Percentiles rank a stretch among this genome's conserved stretches.
Evolutionary conservation across 2,329 filamentous ascomycete genomes (phyloP).

Genomic region (Ophiostoma triangulosporum): DNA sequence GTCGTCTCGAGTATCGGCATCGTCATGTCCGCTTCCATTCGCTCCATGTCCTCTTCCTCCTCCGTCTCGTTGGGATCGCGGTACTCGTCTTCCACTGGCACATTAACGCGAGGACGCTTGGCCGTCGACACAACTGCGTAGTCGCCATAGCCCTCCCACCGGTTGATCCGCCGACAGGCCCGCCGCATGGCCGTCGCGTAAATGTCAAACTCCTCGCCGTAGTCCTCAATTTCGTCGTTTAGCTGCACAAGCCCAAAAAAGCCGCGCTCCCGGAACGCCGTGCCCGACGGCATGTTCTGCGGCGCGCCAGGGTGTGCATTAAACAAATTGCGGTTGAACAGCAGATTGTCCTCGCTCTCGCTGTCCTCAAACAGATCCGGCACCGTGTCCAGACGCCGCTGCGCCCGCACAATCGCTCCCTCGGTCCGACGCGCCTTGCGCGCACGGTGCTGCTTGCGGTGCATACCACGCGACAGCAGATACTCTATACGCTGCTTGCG

Average conservation of each 20-base stretch:
- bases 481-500: slow-evolving; percentile 69
- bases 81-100: slow-evolving; percentile 17
- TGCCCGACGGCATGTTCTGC: slow-evolving; percentile 14
- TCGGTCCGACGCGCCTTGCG: slow-evolving; percentile 49
- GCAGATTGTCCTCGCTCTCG: slow-evolving; percentile 39
- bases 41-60: slow-evolving; percentile 16
- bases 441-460: slow-evolving; percentile 49
- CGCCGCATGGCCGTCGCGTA: slow-evolving; percentile 55
- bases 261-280: slow-evolving; percentile 40
- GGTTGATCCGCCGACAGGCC: slow-evolving; percentile 48
- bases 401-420: slow-evolving; percentile 53
- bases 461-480: slow-evolving; percentile 62
- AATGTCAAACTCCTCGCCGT: slow-evolving; percentile 57
- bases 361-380: slow-evolving; percentile 46
- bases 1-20: slow-evolving; percentile 4
- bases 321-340: slow-evolving; percentile 17
- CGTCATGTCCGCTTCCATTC: slow-evolving; percentile 14
- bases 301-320: slow-evolving; percentile 11
- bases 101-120: slow-evolving; percentile 25
- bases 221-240: slow-evolving; percentile 52
- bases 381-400: slow-evolving; percentile 46
- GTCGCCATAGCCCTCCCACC: slow-evolving; percentile 40
- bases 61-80: slow-evolving; percentile 22
- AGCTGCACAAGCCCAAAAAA: slow-evolving; percentile 52
- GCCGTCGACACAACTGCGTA: slow-evolving; percentile 30